A percentile compares a stretch with the other conserved stretches of the same genome.
These are phyloP conservation scores for Blastobotrys malaysiensis DNA, from an alignment of 1,139 yeast genomes.

Conservation along the genomic window DNA sequence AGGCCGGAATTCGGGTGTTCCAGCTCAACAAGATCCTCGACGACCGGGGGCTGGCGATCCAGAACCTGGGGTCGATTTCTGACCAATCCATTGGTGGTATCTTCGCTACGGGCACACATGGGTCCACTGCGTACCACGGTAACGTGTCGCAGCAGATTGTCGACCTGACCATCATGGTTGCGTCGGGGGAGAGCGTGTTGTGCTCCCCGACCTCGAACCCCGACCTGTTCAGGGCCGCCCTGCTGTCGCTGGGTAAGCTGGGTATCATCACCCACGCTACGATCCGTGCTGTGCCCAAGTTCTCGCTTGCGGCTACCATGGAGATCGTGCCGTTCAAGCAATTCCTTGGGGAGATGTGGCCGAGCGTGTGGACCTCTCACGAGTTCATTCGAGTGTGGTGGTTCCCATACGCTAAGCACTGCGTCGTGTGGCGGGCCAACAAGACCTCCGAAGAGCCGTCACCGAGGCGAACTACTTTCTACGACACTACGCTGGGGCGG, in stretches of 20 bases:
- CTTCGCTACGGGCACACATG: constrained; percentile 95
- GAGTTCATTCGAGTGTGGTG: constrained; percentile 95
- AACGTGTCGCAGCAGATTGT: constrained; percentile 85
- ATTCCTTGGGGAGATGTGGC: constrained; percentile 55
- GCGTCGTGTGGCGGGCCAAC: constrained; percentile 86
- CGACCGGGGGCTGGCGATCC: constrained; percentile 66
- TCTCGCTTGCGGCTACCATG: constrained; percentile 73
- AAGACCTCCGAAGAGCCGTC: constrained; percentile 58
- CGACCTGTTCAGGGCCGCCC: constrained; percentile 76
- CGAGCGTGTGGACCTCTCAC: constrained; percentile 73
- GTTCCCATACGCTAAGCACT: constrained; percentile 87
- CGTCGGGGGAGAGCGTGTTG: constrained; percentile 60
- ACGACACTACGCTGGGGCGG: constrained; percentile 75
- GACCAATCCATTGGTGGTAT: constrained; percentile 94
- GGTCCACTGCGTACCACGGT: constrained; percentile 90
- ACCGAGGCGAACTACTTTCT: constrained; percentile 77
- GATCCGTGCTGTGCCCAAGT: constrained; percentile 74
- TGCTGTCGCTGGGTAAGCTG: constrained; percentile 82
- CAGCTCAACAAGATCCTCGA: constrained; percentile 68
- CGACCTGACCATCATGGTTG: constrained; percentile 57
- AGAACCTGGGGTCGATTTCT: constrained; percentile 88
- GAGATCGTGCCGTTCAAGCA: constrained; percentile 77
- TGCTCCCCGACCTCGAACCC: constrained; percentile 67
- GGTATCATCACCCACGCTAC: constrained; percentile 91
- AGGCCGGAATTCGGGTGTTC: constrained; percentile 83